phyloP scores from a whole-genome alignment of 108 stramenopile genomes.

The Stephanodiscus minutulus region DNA sequence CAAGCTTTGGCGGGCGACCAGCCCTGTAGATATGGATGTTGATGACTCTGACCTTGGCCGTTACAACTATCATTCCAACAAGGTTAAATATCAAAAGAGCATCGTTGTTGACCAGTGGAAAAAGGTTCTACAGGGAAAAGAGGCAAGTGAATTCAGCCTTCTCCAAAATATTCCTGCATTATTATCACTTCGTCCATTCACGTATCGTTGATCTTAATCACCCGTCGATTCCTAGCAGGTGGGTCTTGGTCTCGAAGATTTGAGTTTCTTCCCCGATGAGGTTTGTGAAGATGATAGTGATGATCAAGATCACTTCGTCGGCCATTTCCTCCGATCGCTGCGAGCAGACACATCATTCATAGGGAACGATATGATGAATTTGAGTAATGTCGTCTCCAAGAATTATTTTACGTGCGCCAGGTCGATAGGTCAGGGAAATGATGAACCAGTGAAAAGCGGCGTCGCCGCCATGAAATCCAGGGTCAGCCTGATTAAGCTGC shows the following conservation, averaged over 20 bases:
- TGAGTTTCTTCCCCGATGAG: conserved; percentile 63
- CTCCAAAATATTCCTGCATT: no score
- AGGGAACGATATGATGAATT: conserved; percentile 67
- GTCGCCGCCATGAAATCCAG: conserved; percentile 52
- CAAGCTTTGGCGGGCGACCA: conserved; percentile 80
- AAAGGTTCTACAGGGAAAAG: conserved; percentile 20
- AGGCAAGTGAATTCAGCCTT: not conserved
- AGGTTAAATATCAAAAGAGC: conserved; percentile 53
- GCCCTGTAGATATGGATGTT: conserved; percentile 65
- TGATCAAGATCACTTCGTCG: conserved; percentile 20
- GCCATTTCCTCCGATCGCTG: conserved; percentile 26
- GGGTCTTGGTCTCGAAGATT: conserved; percentile 41
- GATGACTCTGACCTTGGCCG: conserved; percentile 64
- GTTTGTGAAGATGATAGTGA: conserved; percentile 39
- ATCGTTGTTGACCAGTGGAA: conserved; percentile 57
- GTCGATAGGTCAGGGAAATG: conserved; percentile 34
- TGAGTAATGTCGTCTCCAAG: conserved; percentile 49
- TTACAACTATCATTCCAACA: conserved; percentile 23
- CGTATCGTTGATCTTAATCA: no score
- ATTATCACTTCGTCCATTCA: no score
- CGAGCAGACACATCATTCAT: conserved; percentile 36
- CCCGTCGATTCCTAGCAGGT: no score
- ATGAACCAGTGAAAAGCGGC: conserved; percentile 65
- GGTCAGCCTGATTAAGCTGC: conserved; percentile 63
- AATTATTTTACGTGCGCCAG: conserved; percentile 62